Conservation (phyloP, 2,329 filamentous ascomycete species). For the Ramichloridium luteum region DNA sequence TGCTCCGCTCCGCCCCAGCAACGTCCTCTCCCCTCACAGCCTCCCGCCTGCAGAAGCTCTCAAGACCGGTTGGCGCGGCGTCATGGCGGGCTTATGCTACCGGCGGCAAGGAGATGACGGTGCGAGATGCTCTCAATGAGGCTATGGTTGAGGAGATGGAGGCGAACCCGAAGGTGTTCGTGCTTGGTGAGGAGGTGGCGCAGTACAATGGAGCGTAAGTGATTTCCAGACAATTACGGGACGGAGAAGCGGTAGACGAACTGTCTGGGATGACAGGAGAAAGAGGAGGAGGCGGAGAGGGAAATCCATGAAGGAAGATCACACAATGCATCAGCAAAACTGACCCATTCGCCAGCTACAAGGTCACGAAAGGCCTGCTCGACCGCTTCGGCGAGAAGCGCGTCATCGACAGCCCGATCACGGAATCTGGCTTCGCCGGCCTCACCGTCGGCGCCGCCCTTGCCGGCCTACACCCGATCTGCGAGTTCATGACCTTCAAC, state of each 20-base stretch:
- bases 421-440: conserved; percentile 89
- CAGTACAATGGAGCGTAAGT: conserved; percentile 93
- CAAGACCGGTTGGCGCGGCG: too few relatives aligned
- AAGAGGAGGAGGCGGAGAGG: neutral
- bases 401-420: conserved; percentile 97
- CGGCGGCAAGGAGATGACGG: conserved; percentile 82
- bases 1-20: conserved; percentile 45
- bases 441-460: conserved; percentile 89
- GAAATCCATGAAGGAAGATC: conserved; percentile 21
- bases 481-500: conserved; percentile 99
- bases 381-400: conserved; percentile 96
- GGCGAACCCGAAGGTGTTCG: conserved; percentile 84
- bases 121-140: conserved; percentile 95
- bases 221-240: conserved; percentile 4
- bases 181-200: conserved; percentile 94
- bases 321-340: conserved; percentile 25
- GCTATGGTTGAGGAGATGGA: conserved; percentile 96
- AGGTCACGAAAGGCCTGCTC: conserved; percentile 94
- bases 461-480: conserved; percentile 85
- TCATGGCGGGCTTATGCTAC: conserved; percentile 47
- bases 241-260: neutral
- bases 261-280: conserved; percentile 3
- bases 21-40: conserved; percentile 39
- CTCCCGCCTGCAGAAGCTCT: conserved; percentile 37
- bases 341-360: conserved; percentile 66